phyloP scores from a whole-genome alignment of 2,329 filamentous ascomycete species.

The Stagonosporopsis vannaccii region DNA sequence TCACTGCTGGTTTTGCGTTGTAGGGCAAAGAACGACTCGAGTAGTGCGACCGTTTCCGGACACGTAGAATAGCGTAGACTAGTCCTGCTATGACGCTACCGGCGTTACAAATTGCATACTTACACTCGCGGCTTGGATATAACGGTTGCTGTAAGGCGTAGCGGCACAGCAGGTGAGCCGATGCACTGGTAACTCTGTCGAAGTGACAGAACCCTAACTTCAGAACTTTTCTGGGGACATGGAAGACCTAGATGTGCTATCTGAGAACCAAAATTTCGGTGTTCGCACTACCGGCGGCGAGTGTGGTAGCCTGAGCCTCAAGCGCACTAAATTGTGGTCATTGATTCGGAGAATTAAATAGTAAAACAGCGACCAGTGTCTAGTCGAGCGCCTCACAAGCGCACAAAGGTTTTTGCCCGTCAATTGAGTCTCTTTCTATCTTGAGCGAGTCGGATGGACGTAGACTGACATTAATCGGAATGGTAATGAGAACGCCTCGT shows the following conservation, averaged over 20 bases:
- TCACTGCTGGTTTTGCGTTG: not conserved
- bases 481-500: constrained; percentile 29
- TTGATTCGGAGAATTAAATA: constrained; percentile 1
- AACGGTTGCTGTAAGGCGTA: not conserved
- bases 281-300: not conserved
- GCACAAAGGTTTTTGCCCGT: constrained; percentile 1
- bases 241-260: not conserved
- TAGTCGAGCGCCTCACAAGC: constrained; percentile 1
- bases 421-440: not conserved
- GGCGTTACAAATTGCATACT: constrained; percentile 2
- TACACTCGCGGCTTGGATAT: not conserved
- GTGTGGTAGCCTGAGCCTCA: not conserved
- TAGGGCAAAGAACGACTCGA: constrained; percentile 4
- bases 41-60: not conserved
- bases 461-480: not conserved
- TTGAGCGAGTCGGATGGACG: not conserved
- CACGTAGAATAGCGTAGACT: not conserved
- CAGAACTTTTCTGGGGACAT: not conserved
- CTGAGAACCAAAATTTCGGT: not conserved
- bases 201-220: not conserved
- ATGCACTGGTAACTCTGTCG: constrained; percentile 1
- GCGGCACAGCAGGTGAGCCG: constrained; percentile 2
- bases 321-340: constrained; percentile 2
- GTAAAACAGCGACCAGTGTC: constrained; percentile 10
- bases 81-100: not conserved